A percentile compares a stretch with the other conserved stretches of the same genome.
phyloP scores from a whole-genome alignment of 164 flowering plant species.

The Houttuynia cordata region DNA sequence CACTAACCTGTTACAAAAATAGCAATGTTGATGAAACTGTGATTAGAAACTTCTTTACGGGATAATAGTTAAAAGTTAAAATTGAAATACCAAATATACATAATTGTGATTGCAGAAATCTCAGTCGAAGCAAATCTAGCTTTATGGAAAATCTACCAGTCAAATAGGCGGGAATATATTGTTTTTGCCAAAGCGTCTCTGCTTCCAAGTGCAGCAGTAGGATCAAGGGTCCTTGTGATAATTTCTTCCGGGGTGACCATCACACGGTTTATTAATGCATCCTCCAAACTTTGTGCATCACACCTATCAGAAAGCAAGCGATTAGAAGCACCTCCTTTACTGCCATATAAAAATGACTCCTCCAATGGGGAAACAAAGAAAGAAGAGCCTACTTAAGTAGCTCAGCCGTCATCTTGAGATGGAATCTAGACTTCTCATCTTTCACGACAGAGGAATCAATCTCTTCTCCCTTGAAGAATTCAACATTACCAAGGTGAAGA shows the following conservation, averaged over 20 bases:
- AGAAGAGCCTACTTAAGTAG: conserved; percentile 51
- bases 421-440: conserved; percentile 85
- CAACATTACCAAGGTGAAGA: conserved; percentile 91
- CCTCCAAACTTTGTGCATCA: conserved; percentile 79
- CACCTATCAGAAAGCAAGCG: conserved; percentile 37
- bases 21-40: neutral
- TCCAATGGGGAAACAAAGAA: neutral
- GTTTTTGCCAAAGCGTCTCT: conserved; percentile 98
- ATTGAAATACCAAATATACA: too few species aligned
- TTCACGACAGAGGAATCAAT: conserved; percentile 92
- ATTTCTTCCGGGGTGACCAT: conserved; percentile 98
- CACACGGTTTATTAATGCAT: conserved; percentile 83
- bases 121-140: neutral
- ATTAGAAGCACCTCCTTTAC: neutral
- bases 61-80: neutral
- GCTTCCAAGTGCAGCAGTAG: conserved; percentile 72
- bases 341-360: neutral
- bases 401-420: conserved; percentile 77
- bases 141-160: conserved; percentile 48
- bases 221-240: conserved; percentile 94
- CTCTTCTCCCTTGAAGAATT: conserved; percentile 86
- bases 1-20: conserved; percentile 58
- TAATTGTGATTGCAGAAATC: too few species aligned
- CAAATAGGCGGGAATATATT: conserved; percentile 85
- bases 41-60: neutral